Percentiles rank a stretch among this genome's conserved stretches.
Evolutionary conservation across 2,329 filamentous ascomycete genomes (phyloP).

Genomic region (Iodosphaeria phyllophila): DNA sequence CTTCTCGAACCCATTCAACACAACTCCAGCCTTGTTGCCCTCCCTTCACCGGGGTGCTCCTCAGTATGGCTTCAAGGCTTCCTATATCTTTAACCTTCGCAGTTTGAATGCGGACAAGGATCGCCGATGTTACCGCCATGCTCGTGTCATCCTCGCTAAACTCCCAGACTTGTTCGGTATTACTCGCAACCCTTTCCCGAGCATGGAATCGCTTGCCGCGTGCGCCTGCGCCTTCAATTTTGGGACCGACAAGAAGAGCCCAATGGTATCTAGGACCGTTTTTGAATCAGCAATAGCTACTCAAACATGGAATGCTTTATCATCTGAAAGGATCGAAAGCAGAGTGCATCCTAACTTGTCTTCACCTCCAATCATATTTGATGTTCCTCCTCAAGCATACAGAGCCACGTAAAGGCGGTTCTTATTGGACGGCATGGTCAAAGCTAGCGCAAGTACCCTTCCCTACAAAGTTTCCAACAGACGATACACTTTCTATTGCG

Average conservation of each 20-base stretch:
- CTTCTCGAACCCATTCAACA: slow-evolving; percentile 22
- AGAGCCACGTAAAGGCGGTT: slow-evolving; percentile 8
- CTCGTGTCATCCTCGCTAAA: slow-evolving; percentile 11
- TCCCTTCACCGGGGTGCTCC: slow-evolving; percentile 12
- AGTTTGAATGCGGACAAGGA: slow-evolving; percentile 10
- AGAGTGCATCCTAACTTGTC: slow-evolving; percentile 8
- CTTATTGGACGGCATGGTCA: slow-evolving; percentile 3
- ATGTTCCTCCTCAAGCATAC: slow-evolving; percentile 5
- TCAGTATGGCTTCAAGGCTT: slow-evolving; percentile 12
- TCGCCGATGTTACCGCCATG: slow-evolving; percentile 1
- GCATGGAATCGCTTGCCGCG: slow-evolving; percentile 14
- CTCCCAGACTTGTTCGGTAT: slow-evolving; percentile 9
- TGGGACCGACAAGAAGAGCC: slow-evolving; percentile 18
- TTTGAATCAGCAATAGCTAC: not conserved
- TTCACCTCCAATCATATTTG: slow-evolving; percentile 6
- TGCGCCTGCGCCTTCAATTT: slow-evolving; percentile 9
- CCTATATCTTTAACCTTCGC: slow-evolving; percentile 14
- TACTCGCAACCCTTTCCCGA: slow-evolving; percentile 12
- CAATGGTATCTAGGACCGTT: slow-evolving; percentile 16
- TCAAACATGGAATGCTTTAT: not conserved
- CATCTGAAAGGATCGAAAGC: too few relatives aligned
- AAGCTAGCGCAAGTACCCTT: too few relatives aligned
- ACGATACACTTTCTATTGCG: too few relatives aligned
- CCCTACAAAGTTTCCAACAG: too few relatives aligned
- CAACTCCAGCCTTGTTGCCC: slow-evolving; percentile 20